Evolutionary conservation across 208 protist species (phyloP).

Genomic region (Naegleria gruberi): DNA sequence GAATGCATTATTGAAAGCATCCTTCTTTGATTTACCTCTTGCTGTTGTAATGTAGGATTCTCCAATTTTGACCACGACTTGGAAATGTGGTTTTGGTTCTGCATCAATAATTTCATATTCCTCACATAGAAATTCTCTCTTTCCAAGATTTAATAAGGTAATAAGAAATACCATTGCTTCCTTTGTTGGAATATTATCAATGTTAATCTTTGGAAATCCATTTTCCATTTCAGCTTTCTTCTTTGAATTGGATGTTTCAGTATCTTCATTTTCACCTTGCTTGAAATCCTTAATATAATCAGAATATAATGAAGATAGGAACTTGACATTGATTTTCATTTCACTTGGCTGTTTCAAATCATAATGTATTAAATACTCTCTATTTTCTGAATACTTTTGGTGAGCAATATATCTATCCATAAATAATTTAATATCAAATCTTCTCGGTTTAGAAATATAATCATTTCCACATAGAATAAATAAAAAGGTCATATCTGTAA

Average conservation of each 20-base stretch:
- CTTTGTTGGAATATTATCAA: background rate
- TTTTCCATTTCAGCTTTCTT: background rate
- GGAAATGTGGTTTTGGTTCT: no score
- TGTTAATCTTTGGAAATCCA: background rate
- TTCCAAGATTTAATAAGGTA: background rate
- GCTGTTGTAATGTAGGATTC: background rate
- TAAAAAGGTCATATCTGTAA: background rate
- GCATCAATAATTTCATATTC: background rate
- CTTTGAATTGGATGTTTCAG: background rate
- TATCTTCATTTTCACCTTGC: background rate
- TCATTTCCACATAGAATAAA: background rate
- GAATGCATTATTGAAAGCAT: background rate
- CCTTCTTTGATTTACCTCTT: background rate
- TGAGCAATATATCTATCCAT: background rate
- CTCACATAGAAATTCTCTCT: background rate
- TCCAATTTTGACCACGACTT: background rate
- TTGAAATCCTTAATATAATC: no score
- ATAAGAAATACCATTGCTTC: background rate
- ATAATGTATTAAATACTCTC: background rate
- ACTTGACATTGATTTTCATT: background rate
- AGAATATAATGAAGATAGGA: background rate
- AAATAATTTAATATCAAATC: background rate
- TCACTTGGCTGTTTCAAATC: background rate
- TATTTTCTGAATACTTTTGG: background rate
- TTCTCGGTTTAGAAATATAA: background rate